Evolutionary conservation across 805 yeast species (phyloP), one percentile per base, ranked within the genome.

Genomic region (Pichia ethanolica): DNA sequence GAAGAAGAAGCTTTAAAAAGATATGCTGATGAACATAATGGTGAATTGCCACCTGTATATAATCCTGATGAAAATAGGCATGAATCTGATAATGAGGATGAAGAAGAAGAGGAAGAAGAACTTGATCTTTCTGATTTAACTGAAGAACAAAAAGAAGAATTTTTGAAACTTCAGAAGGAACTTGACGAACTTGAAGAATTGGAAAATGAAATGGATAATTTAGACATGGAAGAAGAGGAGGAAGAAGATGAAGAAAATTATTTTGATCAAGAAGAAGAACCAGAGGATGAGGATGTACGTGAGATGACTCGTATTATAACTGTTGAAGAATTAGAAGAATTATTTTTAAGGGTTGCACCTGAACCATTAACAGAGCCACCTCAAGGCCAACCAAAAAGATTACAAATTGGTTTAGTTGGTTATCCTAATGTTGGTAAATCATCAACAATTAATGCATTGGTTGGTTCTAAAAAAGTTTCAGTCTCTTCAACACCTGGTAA

Each of bases 401-500:
- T 87, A 47, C 95, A 89, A 64, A 89, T 93, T 56, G 99, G 99
- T 52, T 75, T 93, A 56, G 99, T 93, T 25, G 99, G 99, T 35
- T 93, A 93, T 66, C 99, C 99, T 38, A 93, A 91, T 65, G 91
- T 85, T 45, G 70, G 70, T 60, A 66, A 66, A 45, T 93, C 98
- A 2, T 90, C 98, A n/a, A 93, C 98, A 2, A 93, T 93, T 60
- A 93, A 93, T 67, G 97, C 99, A 0, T 73, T 93, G 39, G 93
- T 91, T 42, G 99, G 99, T 12, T 82, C 97, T 20, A 93, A 93
- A 63, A 90, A 88, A 66, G 99, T 93, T n/a, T 89, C 97, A 2
- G 99, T 93, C 37, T 91, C 98, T 3, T 77, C 98, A 1, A 93
- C 99, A 1, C 99, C 99, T 12, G 99, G 99, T 72, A 93, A 93